Evolutionary conservation across 2,329 filamentous ascomycete genomes (phyloP).

Genomic region (Sarocladium kiliense): DNA sequence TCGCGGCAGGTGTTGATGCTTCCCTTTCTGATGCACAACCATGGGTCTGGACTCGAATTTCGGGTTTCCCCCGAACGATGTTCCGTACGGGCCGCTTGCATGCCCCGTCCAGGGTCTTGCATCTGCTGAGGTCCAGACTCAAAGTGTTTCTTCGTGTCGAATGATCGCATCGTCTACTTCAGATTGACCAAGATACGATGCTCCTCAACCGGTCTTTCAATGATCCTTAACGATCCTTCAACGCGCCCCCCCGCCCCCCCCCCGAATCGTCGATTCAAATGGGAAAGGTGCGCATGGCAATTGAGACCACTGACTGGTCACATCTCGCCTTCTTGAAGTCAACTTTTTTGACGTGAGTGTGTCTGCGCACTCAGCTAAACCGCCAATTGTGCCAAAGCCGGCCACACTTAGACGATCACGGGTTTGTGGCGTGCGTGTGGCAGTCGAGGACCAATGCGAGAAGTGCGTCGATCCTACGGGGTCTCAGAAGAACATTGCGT

Average conservation of each 20-base stretch:
- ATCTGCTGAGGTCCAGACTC: neutral
- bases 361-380: neutral
- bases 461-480: neutral
- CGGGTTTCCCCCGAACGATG: neutral
- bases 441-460: neutral
- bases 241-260: no score
- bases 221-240: no score
- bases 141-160: neutral
- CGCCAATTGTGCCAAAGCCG: neutral
- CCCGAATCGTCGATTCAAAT: neutral
- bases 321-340: no score
- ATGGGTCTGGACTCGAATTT: neutral
- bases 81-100: neutral
- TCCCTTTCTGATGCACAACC: neutral
- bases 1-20: neutral
- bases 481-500: slow-evolving; percentile 1
- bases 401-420: neutral
- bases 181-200: no score
- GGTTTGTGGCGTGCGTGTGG: neutral
- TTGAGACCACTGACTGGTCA: neutral
- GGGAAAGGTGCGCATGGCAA: neutral
- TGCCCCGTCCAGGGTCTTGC: neutral
- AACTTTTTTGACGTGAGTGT: neutral
- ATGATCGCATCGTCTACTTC: no score
- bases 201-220: no score